These are phyloP conservation scores for Coelastrella sp. DNA, from an alignment of 139 green algal genomes.

Conservation along the genomic window DNA sequence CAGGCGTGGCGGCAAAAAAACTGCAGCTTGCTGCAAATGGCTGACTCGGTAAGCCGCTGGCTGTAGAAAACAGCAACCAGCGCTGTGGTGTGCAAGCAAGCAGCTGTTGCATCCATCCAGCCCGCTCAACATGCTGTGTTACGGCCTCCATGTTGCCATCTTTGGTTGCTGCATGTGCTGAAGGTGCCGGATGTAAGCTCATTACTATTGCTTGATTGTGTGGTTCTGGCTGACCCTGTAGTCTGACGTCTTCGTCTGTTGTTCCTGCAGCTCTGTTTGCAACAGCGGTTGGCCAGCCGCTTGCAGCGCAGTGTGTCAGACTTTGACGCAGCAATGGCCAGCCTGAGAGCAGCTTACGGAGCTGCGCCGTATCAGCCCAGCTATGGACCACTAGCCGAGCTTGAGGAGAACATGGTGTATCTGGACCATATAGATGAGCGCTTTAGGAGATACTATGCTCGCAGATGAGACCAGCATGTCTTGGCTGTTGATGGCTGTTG, in stretches of 20 bases:
- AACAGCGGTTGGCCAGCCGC: neutral
- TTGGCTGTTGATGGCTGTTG: too few species aligned
- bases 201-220: neutral
- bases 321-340: slow-evolving; percentile 61
- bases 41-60: neutral
- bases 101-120: too few species aligned
- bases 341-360: slow-evolving; percentile 52
- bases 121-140: too few species aligned
- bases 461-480: too few species aligned
- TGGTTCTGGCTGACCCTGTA: neutral
- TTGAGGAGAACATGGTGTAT: slow-evolving; percentile 73
- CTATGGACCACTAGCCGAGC: slow-evolving; percentile 44
- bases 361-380: slow-evolving; percentile 49
- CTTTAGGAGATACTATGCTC: slow-evolving; percentile 69
- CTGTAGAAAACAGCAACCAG: neutral
- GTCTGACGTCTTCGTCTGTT: too few species aligned
- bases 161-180: neutral
- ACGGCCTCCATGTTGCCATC: too few species aligned
- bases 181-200: neutral
- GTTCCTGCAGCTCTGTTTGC: slow-evolving; percentile 6
- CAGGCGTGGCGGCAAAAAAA: neutral
- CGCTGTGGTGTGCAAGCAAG: too few species aligned
- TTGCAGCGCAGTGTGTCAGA: slow-evolving; percentile 35
- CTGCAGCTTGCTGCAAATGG: slow-evolving; percentile 33
- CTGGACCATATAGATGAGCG: slow-evolving; percentile 74